These are phyloP conservation scores for Zoysia japonica DNA, from an alignment of 176 grass and related monocot species.

Conservation along the genomic window DNA sequence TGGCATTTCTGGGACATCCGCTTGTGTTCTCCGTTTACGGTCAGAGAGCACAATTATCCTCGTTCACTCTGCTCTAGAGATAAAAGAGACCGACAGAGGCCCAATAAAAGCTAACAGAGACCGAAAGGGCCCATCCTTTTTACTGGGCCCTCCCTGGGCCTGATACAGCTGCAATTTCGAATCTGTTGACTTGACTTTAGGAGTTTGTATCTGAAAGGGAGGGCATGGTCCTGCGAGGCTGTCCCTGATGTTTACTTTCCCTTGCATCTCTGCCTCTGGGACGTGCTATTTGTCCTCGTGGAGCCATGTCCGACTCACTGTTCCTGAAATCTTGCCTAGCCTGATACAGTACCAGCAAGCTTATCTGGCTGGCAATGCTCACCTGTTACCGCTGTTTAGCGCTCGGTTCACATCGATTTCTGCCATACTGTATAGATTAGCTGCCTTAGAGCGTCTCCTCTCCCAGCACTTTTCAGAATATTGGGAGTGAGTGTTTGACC, in stretches of 20 bases:
- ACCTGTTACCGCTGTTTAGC: neutral
- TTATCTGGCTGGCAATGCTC: conserved; percentile 6
- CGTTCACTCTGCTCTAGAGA: neutral
- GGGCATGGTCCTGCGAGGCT: neutral
- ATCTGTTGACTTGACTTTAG: no score
- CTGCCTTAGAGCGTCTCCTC: neutral
- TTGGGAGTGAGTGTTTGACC: no score
- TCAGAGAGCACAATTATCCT: conserved; percentile 12
- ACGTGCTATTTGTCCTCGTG: neutral
- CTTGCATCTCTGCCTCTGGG: neutral
- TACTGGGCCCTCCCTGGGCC: neutral
- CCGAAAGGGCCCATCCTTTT: neutral
- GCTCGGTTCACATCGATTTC: conserved; percentile 26
- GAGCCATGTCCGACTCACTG: neutral
- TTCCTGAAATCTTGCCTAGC: conserved; percentile 31
- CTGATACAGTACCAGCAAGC: neutral
- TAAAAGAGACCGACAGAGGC: neutral
- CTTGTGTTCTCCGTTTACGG: neutral
- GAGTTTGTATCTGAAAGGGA: no score
- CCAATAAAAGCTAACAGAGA: neutral
- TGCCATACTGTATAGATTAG: neutral
- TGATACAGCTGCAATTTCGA: neutral
- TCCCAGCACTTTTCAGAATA: no score
- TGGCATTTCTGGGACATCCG: conserved; percentile 11
- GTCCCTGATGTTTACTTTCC: neutral